Percentiles rank a stretch among this genome's conserved stretches.
phyloP scores from a whole-genome alignment of 495 filamentous ascomycete species.

The Annulohypoxylon maeteangense region DNA sequence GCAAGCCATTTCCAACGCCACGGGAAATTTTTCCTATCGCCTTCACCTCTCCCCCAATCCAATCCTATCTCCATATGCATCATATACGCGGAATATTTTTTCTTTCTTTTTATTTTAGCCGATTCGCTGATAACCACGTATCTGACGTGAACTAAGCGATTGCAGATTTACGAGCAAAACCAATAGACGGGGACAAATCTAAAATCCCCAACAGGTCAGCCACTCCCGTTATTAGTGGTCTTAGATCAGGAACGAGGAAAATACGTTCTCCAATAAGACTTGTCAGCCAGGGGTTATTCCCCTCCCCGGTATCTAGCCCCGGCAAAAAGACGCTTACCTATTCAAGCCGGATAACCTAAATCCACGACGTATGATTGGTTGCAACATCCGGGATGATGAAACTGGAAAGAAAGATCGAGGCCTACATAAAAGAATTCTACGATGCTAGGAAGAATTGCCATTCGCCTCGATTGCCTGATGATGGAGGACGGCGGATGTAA shows the following conservation, averaged over 20 bases:
- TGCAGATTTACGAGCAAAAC: not conserved
- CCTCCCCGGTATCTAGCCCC: not conserved
- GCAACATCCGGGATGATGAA: not conserved
- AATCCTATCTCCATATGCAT: not conserved
- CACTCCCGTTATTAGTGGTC: not conserved
- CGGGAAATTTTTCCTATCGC: conserved; percentile 11
- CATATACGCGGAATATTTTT: not conserved
- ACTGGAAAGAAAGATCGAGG: not conserved
- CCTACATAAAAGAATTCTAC: not conserved
- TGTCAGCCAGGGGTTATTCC: not conserved
- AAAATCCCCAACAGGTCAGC: not conserved
- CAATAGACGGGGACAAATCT: not conserved
- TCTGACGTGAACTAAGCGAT: conserved; percentile 3
- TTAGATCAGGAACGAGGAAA: conserved; percentile 2
- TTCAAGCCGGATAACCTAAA: conserved; percentile 17
- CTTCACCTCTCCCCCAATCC: not conserved
- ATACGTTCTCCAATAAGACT: not conserved
- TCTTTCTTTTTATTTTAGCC: not conserved
- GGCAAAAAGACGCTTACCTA: conserved; percentile 27
- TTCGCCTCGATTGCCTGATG: not conserved
- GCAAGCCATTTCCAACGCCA: conserved; percentile 11
- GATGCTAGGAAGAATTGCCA: not conserved
- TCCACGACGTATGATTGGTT: conserved; percentile 19
- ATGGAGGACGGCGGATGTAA: not conserved
- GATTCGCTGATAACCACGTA: not conserved